Base-by-base conservation (phyloP, 2,329 filamentous ascomycete genomes). In the Metarhizium humberi region DNA sequence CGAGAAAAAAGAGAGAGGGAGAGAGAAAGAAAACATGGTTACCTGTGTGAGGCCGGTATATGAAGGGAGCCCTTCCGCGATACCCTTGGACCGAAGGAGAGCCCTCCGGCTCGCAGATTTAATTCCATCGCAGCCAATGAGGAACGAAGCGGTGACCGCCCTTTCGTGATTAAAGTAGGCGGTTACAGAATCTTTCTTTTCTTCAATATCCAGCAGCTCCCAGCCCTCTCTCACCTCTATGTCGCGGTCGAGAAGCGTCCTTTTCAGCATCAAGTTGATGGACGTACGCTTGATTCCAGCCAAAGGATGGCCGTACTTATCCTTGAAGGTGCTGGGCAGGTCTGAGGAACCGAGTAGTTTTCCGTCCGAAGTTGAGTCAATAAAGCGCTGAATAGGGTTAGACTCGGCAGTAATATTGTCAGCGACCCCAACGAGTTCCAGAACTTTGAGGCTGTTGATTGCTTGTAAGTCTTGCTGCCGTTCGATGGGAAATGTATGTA, bases 121-220 rank as follows among this genome's bases (percentile, higher is more conserved):
- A 47, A 64, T 56, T 5, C 61, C 62, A 54, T 66, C 63, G 49
- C 61, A 63, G 16, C 63, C 63, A 8, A 66, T 47, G 11, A 65
- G 46, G 8, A 66, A 63, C 6, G 55, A 54, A 8, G 63, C 63
- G 2, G 58, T 60, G 43, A 58, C 63, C 1, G 57, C 42, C 4
- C 55, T 51, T 1, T 58, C 58, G 14, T 58, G 58, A 4, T 56
- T 56, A 29, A 65, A 66, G 42, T 54, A 49, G 4, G 63, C 63
- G 16, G 60, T 64, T 2, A 66, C 59, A 1, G 57, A 57, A 6
- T 59, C 50, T 8, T 58, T 46, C 7, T 53, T 52, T 34, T 65
- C 62, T 16, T 55, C 18, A 6, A 66, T 61, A 20, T 54, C 55
- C 18, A 57, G 53, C 18, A 66, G 59, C 30, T 56, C 59, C 63